phyloP scores from a whole-genome alignment of 1,139 yeast species.

The Candida glucosophila region DNA sequence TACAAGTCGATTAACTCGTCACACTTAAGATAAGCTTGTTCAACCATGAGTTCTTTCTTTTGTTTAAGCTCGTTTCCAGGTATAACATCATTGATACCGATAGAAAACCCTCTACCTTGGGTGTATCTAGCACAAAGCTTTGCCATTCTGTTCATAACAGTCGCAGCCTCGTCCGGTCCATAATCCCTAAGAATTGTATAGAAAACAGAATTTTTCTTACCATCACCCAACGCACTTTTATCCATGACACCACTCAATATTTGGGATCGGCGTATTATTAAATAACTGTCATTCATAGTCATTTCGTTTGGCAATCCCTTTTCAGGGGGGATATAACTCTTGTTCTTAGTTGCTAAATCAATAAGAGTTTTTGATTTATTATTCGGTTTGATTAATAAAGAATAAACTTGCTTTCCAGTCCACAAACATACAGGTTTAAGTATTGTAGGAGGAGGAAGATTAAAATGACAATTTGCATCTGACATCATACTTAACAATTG shows the following conservation, averaged over 20 bases:
- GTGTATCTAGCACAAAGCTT: conserved; percentile 90
- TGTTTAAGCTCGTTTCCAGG: conserved; percentile 74
- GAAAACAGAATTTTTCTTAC: conserved; percentile 94
- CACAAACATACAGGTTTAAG: conserved; percentile 82
- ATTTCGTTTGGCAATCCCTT: conserved; percentile 74
- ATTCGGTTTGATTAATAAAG: conserved; percentile 80
- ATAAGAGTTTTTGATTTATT: conserved; percentile 66
- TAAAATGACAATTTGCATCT: conserved; percentile 82
- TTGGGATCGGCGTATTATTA: conserved; percentile 82
- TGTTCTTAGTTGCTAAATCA: conserved; percentile 90
- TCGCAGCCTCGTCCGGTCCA: conserved; percentile 93
- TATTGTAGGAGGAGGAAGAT: conserved; percentile 91
- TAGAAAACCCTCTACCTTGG: conserved; percentile 94
- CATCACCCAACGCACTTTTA: conserved; percentile 92
- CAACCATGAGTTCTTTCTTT: conserved; percentile 84
- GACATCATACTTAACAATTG: conserved; percentile 93
- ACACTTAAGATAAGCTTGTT: conserved; percentile 83
- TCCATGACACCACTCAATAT: conserved; percentile 95
- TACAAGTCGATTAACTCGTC: conserved; percentile 79
- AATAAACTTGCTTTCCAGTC: conserved; percentile 97
- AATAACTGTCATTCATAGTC: conserved; percentile 97
- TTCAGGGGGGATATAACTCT: conserved; percentile 69
- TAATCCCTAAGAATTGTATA: conserved; percentile 91
- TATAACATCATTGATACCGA: conserved; percentile 96
- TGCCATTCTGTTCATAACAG: conserved; percentile 98